phyloP scores from a whole-genome alignment of 306 rosid species.

The Pyrus communis region DNA sequence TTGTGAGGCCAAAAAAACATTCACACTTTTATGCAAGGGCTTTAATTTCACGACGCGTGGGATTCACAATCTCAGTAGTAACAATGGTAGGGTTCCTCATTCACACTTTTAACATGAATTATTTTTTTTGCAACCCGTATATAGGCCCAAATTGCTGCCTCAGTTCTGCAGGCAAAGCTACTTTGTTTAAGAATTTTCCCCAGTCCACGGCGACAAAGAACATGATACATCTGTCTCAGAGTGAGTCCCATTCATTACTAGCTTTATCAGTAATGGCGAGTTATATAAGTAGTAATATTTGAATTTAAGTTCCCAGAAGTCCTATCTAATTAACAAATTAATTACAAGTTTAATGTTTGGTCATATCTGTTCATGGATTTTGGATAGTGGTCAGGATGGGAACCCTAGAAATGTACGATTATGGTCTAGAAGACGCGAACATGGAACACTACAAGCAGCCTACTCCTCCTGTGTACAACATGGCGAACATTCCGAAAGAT shows the following conservation, averaged over 20 bases:
- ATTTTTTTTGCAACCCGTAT: not conserved
- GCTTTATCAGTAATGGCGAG: not conserved
- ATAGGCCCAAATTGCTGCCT: slow-evolving; percentile 41
- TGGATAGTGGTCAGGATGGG: slow-evolving; percentile 69
- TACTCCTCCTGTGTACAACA: slow-evolving; percentile 61
- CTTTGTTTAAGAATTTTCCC: slow-evolving; percentile 46
- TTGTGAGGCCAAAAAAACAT: too few relatives aligned
- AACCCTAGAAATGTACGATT: slow-evolving; percentile 58
- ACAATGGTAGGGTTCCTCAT: not conserved
- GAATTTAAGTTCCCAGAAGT: not conserved
- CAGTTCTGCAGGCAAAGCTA: slow-evolving; percentile 34
- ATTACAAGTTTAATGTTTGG: not conserved
- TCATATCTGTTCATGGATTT: not conserved
- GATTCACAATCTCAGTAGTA: not conserved
- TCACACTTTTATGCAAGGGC: too few relatives aligned
- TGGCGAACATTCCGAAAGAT: slow-evolving; percentile 54
- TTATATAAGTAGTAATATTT: not conserved
- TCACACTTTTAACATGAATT: not conserved
- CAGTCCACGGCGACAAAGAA: slow-evolving; percentile 71
- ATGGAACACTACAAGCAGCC: slow-evolving; percentile 55
- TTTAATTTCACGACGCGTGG: too few relatives aligned
- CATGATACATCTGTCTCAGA: slow-evolving; percentile 66
- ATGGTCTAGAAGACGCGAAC: slow-evolving; percentile 32
- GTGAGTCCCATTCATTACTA: slow-evolving; percentile 29
- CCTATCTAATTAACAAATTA: not conserved